Percentiles rank a stretch among this genome's conserved stretches.
phyloP scores from a whole-genome alignment of 495 filamentous ascomycete genomes.

The Chaetomium fimeti region DNA sequence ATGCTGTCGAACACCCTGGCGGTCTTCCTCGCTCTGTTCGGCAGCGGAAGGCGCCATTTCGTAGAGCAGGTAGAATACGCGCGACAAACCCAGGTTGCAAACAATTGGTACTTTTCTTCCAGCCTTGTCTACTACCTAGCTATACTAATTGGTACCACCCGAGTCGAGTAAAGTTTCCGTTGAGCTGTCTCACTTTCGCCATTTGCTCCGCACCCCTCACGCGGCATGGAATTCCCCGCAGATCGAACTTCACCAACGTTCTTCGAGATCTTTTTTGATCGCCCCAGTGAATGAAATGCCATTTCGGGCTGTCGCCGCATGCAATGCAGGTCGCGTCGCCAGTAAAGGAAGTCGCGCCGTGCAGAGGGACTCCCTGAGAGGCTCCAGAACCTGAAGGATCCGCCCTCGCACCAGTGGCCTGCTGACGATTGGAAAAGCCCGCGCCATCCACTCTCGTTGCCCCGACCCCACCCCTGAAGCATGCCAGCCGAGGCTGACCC shows the following conservation, averaged over 20 bases:
- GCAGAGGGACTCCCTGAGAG: background rate
- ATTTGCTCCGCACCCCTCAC: background rate
- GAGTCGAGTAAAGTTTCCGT: too few relatives aligned
- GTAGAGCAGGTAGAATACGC: too few relatives aligned
- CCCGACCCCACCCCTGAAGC: conserved; percentile 19
- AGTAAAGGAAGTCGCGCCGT: conserved; percentile 11
- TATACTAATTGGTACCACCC: too few relatives aligned
- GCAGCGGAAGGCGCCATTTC: too few relatives aligned
- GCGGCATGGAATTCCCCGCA: background rate
- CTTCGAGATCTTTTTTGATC: background rate
- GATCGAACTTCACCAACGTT: background rate
- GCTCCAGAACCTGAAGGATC: background rate
- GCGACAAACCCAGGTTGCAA: too few relatives aligned
- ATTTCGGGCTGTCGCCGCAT: background rate
- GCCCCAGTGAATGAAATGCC: background rate
- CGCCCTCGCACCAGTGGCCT: background rate
- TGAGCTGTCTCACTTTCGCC: too few relatives aligned
- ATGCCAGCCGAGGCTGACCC: conserved; percentile 27
- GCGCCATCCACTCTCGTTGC: conserved; percentile 10
- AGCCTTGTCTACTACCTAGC: too few relatives aligned
- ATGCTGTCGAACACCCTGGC: too few relatives aligned
- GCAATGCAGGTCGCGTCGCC: background rate
- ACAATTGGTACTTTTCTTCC: too few relatives aligned
- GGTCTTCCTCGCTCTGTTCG: too few relatives aligned
- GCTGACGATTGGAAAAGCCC: conserved; percentile 14